Evolutionary conservation across 2,329 filamentous ascomycete genomes (phyloP), one percentile per base, ranked within the genome.

Genomic region (Aspergillus niger): DNA sequence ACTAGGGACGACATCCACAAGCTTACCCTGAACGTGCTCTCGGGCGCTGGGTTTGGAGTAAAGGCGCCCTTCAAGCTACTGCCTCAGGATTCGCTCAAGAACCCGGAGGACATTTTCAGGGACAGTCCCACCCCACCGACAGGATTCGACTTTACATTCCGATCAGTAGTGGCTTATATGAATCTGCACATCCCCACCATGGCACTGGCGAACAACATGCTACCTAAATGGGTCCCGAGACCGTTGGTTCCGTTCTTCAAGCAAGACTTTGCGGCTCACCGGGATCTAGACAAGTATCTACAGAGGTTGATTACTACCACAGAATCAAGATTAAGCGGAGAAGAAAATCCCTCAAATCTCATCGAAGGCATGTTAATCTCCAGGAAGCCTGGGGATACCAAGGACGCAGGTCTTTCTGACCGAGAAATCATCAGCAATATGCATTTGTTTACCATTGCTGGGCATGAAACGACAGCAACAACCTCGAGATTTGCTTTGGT

Each of bases 391-490:
- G 49, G 28, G 20, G 38, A 43, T 5, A 6, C 44, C 10, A 58
- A 60, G 4, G 39, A 59, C 28, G 15, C n/a, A 13, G 59, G 60
- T 2, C 50, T 69, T 2, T 55, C 64, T 4, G 65, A 69, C 39
- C 36, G 50, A 49, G 82, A 85, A 60, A 78, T 85, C 5, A 79
- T 80, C 43, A 80, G 82, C 13, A 83, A 83, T 49, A 69, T 82
- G 50, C 82, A 81, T 55, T 70, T 80, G 1, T 76, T 83, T 62
- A 82, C 80, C 51, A 73, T 84, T 53, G 82, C 82, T 0, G 82
- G 82, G 0, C 81, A 83, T 59, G 82, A 85, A 59, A 83, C 82
- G 0, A 82, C 81, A 0, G 79, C 82, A 0, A 77, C 81, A 28
- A 78, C 77, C 0, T 65, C 83, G 5, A 74, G 76, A 0, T 83